These are phyloP conservation scores for sunflower (Helianthus annuus) DNA, from an alignment of 129 eudicot genomes.

Conservation along the genomic window DNA sequence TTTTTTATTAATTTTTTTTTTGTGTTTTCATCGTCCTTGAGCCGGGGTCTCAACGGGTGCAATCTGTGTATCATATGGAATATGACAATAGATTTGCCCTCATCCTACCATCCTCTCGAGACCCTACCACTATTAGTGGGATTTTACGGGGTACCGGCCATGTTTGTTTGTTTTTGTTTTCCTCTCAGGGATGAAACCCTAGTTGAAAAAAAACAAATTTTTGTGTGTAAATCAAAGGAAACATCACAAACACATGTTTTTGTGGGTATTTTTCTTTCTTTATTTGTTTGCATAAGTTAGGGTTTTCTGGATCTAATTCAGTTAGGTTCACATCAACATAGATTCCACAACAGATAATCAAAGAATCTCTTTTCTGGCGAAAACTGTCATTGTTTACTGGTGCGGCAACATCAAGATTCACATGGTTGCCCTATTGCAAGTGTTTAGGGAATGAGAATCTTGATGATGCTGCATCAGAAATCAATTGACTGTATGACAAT, in stretches of 20 bases:
- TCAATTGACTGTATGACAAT: constrained; percentile 13
- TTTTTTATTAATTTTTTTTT: too few species aligned
- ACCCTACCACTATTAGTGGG: too few species aligned
- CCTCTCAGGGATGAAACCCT: background rate
- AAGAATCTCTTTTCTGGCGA: background rate
- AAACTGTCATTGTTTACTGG: constrained; percentile 31
- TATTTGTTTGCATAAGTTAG: background rate
- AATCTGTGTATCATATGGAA: too few species aligned
- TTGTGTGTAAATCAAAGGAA: background rate
- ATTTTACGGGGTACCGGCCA: too few species aligned
- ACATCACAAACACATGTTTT: background rate
- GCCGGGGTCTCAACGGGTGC: too few species aligned
- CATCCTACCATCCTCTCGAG: too few species aligned
- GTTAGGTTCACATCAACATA: background rate
- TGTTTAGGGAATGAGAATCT: constrained; percentile 26
- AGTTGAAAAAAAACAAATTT: background rate
- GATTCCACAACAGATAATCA: background rate
- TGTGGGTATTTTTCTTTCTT: background rate
- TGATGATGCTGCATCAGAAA: constrained; percentile 35
- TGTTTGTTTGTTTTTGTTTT: too few species aligned
- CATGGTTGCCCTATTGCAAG: constrained; percentile 4
- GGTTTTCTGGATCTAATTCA: background rate
- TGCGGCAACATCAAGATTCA: constrained; percentile 39
- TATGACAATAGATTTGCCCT: too few species aligned
- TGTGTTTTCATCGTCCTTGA: too few species aligned